A percentile compares a stretch with the other conserved stretches of the same genome.
Conservation (phyloP, 106 monocot genomes). For the Allium fistulosum region DNA sequence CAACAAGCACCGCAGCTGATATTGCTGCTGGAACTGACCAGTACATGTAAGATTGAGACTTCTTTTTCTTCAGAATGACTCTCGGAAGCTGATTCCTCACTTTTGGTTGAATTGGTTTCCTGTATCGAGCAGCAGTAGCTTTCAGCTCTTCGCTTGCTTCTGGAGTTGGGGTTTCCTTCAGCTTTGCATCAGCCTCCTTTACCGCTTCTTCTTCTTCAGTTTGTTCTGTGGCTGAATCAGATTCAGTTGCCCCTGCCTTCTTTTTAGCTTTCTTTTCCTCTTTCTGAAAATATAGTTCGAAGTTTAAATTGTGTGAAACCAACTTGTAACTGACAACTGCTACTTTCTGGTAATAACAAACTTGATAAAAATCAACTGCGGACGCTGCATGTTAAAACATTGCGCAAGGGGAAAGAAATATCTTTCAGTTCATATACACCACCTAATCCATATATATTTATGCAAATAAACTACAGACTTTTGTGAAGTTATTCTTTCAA, state of each 20-base stretch:
- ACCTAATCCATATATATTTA: no score
- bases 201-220: not conserved
- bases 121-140: slow-evolving; percentile 1
- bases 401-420: no score
- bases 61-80: slow-evolving; percentile 13
- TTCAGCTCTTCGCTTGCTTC: slow-evolving; percentile 4
- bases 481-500: no score
- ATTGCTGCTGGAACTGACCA: not conserved
- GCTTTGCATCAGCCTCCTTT: not conserved
- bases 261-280: slow-evolving; percentile 16
- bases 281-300: not conserved
- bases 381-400: no score
- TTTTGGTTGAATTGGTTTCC: not conserved
- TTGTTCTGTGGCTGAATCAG: not conserved
- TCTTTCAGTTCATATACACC: no score
- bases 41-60: slow-evolving; percentile 1
- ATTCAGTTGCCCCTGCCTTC: slow-evolving; percentile 8
- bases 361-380: no score
- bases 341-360: no score
- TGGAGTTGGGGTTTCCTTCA: not conserved
- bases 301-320: not conserved
- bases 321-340: no score
- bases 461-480: no score
- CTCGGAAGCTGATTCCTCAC: not conserved
- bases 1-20: not conserved